Conservation (phyloP, 2,329 filamentous ascomycete genomes). For the Ascochyta rabiei region DNA sequence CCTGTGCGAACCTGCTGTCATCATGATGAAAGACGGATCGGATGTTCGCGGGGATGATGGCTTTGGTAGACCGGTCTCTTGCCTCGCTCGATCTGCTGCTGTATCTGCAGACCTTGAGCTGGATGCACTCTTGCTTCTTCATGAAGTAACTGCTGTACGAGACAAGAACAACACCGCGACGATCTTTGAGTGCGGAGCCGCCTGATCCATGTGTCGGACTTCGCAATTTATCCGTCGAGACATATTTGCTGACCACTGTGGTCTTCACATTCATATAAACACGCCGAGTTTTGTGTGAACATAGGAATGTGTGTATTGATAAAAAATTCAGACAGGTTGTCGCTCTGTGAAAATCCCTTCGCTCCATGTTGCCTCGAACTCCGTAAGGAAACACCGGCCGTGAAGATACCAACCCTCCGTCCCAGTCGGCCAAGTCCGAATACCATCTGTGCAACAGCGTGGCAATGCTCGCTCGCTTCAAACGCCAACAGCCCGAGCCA, state of each 20-base stretch:
- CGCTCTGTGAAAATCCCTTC: slow-evolving; percentile 1
- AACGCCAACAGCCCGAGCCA: slow-evolving; percentile 23
- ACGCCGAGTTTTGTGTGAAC: neutral
- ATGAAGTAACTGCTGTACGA: slow-evolving; percentile 35
- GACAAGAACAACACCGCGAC: slow-evolving; percentile 46
- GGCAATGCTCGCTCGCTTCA: slow-evolving; percentile 24
- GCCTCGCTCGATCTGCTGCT: slow-evolving; percentile 48
- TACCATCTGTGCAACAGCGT: slow-evolving; percentile 12
- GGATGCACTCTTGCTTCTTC: slow-evolving; percentile 35
- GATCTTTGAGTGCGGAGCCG: slow-evolving; percentile 51
- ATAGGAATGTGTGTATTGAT: slow-evolving; percentile 17
- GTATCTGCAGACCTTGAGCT: slow-evolving; percentile 47
- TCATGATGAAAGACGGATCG: neutral
- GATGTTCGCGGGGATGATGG: neutral
- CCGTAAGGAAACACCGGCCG: slow-evolving; percentile 4
- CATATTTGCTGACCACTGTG: slow-evolving; percentile 21
- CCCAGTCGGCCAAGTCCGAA: slow-evolving; percentile 1
- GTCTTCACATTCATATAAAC: neutral
- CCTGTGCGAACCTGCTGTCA: neutral
- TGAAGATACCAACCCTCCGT: neutral
- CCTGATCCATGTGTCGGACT: slow-evolving; percentile 38
- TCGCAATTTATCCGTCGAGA: slow-evolving; percentile 50
- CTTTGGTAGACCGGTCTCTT: slow-evolving; percentile 35
- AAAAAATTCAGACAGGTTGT: slow-evolving; percentile 8
- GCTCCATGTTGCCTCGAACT: slow-evolving; percentile 11